These are phyloP conservation scores for Phycomyces blakesleeanus DNA, from an alignment of 192 early-diverging fungal species.

Conservation along the genomic window DNA sequence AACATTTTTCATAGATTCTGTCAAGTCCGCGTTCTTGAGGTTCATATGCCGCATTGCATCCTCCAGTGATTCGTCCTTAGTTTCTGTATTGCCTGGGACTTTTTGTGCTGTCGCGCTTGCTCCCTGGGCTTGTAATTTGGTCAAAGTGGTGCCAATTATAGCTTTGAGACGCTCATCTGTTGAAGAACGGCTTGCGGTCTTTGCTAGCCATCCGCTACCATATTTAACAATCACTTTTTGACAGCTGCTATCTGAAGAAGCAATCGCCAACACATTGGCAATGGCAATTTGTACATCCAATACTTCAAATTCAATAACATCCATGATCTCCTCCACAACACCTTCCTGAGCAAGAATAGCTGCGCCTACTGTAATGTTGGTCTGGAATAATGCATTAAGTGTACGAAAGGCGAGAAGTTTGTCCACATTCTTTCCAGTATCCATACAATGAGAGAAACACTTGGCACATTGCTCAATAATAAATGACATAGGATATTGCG, in stretches of 20 bases:
- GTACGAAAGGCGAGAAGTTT: slow-evolving; percentile 40
- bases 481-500: slow-evolving; percentile 22
- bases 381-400: slow-evolving; percentile 65
- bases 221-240: slow-evolving; percentile 52
- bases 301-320: slow-evolving; percentile 73
- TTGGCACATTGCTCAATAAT: slow-evolving; percentile 28
- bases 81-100: slow-evolving; percentile 16
- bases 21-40: slow-evolving; percentile 34
- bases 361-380: slow-evolving; percentile 51
- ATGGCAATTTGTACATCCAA: slow-evolving; percentile 63
- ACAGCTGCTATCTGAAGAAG: slow-evolving; percentile 58
- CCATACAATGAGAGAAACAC: slow-evolving; percentile 32
- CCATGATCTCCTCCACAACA: slow-evolving; percentile 72
- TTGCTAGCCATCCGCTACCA: slow-evolving; percentile 50
- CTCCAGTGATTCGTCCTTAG: slow-evolving; percentile 25
- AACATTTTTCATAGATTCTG: slow-evolving; percentile 51
- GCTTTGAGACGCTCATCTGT: slow-evolving; percentile 47
- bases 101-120: not conserved
- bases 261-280: slow-evolving; percentile 52
- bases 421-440: slow-evolving; percentile 33
- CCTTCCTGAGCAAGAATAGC: slow-evolving; percentile 59
- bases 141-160: slow-evolving; percentile 54
- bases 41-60: slow-evolving; percentile 36
- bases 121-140: slow-evolving; percentile 48
- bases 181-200: slow-evolving; percentile 25